A percentile compares a stretch with the other conserved stretches of the same genome.
Evolutionary conservation across 345 rosid species (phyloP).

Genomic region (Arabidopsis suecica): DNA sequence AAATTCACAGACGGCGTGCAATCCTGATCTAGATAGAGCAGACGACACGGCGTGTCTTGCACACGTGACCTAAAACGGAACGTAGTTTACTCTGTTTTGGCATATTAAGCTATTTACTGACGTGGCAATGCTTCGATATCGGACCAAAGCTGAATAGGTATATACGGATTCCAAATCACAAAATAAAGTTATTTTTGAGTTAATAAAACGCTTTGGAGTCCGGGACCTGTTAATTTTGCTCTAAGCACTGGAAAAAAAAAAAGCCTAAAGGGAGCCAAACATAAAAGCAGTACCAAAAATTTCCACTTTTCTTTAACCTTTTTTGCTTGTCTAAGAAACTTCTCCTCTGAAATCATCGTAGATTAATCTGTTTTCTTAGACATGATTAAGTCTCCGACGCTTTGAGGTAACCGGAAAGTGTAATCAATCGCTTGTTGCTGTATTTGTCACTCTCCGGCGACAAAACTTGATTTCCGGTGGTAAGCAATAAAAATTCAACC

Average conservation of each 20-base stretch:
- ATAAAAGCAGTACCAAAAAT: slow-evolving; percentile 19
- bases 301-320: background rate
- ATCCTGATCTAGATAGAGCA: background rate
- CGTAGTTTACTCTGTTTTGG: slow-evolving; percentile 15
- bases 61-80: slow-evolving; percentile 10
- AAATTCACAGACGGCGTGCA: background rate
- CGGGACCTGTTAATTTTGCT: slow-evolving; percentile 32
- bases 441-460: slow-evolving; percentile 27
- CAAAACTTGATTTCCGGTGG: slow-evolving; percentile 24
- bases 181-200: slow-evolving; percentile 26
- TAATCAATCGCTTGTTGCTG: slow-evolving; percentile 21
- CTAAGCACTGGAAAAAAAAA: background rate
- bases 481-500: background rate
- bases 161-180: slow-evolving; percentile 38
- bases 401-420: background rate
- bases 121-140: slow-evolving; percentile 22
- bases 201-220: slow-evolving; percentile 41
- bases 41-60: background rate
- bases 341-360: slow-evolving; percentile 4
- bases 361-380: background rate
- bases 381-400: slow-evolving; percentile 14
- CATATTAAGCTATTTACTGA: slow-evolving; percentile 11
- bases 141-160: slow-evolving; percentile 15
- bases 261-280: slow-evolving; percentile 29
- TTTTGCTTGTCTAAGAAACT: slow-evolving; percentile 17